phyloP scores from a whole-genome alignment of 768 basidiomycete species.

The Leccinellum albellum region DNA sequence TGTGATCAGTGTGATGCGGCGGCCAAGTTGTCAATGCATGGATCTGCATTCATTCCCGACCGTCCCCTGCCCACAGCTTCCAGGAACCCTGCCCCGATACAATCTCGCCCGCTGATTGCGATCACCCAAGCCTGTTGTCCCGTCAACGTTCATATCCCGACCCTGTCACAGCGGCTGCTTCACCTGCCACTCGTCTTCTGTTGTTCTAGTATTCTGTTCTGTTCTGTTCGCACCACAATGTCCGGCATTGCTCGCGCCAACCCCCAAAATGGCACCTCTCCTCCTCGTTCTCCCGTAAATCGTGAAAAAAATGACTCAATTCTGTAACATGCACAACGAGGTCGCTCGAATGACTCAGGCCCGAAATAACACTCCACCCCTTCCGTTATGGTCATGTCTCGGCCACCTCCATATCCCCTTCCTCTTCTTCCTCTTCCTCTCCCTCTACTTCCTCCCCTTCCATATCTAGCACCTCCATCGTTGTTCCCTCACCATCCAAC shows the following conservation, averaged over 20 bases:
- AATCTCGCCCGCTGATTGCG: conserved; percentile 24
- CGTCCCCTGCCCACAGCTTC: conserved; percentile 23
- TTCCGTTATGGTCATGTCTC: conserved; percentile 18
- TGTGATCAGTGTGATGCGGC: conserved; percentile 3
- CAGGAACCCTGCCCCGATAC: conserved; percentile 27
- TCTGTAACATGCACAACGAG: conserved; percentile 22
- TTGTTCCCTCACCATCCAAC: conserved; percentile 57
- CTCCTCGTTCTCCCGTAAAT: conserved; percentile 26
- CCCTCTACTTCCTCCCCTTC: conserved; percentile 57
- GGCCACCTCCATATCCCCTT: conserved; percentile 26
- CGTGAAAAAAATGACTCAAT: conserved; percentile 12
- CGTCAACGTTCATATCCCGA: conserved; percentile 11
- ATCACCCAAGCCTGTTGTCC: conserved; percentile 14
- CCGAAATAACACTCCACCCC: conserved; percentile 11
- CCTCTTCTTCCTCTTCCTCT: conserved; percentile 40
- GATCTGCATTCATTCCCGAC: conserved; percentile 37
- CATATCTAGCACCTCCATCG: conserved; percentile 73
- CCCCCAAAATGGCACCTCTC: conserved; percentile 32
- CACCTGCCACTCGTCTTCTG: conserved; percentile 4
- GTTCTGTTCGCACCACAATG: conserved; percentile 42
- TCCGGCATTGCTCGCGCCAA: conserved; percentile 27
- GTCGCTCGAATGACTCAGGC: conserved; percentile 23
- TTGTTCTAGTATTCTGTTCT: conserved; percentile 28
- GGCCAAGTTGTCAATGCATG: conserved; percentile 3
- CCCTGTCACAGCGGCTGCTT: conserved; percentile 17